Conservation (phyloP, 345 rosid genomes). For the Abelmoschus esculentus region DNA sequence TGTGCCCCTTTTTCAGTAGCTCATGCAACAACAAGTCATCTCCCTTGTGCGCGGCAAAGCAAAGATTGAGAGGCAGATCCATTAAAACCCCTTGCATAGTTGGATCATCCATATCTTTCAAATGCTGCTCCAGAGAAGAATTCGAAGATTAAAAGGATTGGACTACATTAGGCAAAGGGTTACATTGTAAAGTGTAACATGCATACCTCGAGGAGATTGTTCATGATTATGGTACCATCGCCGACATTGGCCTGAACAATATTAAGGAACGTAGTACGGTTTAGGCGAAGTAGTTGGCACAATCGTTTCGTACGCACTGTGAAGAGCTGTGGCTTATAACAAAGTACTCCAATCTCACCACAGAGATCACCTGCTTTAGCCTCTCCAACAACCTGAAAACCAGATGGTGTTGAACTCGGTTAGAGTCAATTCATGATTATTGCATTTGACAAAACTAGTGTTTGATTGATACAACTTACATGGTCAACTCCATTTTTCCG, state of each 20-base stretch:
- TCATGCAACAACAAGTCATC: background rate
- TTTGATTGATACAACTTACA: constrained; percentile 23
- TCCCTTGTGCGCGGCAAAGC: background rate
- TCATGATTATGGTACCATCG: background rate
- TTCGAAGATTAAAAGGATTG: background rate
- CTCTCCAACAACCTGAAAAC: constrained; percentile 26
- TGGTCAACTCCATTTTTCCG: constrained; percentile 39
- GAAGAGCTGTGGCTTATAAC: background rate
- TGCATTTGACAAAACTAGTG: background rate
- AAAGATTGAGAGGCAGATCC: background rate
- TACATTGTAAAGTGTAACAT: background rate
- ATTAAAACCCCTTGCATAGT: background rate
- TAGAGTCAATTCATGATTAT: background rate
- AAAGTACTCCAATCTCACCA: background rate
- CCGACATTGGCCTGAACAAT: background rate
- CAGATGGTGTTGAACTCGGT: background rate
- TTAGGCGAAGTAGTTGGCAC: background rate
- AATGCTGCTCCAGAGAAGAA: background rate
- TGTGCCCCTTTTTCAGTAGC: background rate
- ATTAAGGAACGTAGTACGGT: background rate
- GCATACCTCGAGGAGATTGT: background rate
- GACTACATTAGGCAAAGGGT: background rate
- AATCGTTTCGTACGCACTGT: background rate
- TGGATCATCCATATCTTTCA: background rate
- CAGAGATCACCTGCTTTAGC: background rate